Percentiles rank a stretch among this genome's conserved stretches.
Conservation (phyloP, 2,329 filamentous ascomycete genomes). For the Penicillium oxalicum region DNA sequence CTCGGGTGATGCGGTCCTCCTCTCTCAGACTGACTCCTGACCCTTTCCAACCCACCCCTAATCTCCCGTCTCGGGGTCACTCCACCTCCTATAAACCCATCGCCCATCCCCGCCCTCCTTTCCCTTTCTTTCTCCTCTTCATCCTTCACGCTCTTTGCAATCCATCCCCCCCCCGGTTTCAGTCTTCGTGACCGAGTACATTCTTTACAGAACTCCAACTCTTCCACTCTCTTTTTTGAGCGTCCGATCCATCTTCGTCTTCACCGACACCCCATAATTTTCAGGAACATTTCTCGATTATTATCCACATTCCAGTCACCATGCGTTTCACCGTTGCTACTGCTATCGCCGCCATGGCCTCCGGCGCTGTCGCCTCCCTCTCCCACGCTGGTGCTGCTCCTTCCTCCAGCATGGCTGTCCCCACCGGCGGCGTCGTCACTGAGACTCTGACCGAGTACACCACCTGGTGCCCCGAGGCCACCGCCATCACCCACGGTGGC, state of each 20-base stretch:
- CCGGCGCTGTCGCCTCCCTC: constrained; percentile 30
- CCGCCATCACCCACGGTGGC: constrained; percentile 57
- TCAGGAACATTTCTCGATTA: constrained; percentile 12
- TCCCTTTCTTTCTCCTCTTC: constrained; percentile 6
- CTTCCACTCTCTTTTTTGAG: constrained; percentile 14
- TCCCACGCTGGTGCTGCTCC: no score
- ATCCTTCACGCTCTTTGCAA: constrained; percentile 17
- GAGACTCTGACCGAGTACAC: constrained; percentile 61
- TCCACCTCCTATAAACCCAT: constrained; percentile 9
- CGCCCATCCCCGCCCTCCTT: constrained; percentile 1
- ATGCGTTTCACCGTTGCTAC: constrained; percentile 48
- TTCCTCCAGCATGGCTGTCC: no score
- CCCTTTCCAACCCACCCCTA: no score
- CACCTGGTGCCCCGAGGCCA: constrained; percentile 67
- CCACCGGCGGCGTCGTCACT: constrained; percentile 43
- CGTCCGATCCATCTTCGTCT: constrained; percentile 5
- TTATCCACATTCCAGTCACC: constrained; percentile 26
- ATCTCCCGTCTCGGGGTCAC: neutral
- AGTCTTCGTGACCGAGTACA: constrained; percentile 18
- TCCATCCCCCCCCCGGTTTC: constrained; percentile 6
- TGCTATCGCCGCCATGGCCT: constrained; percentile 36
- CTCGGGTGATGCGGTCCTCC: no score
- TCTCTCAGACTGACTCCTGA: no score
- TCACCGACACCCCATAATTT: neutral
- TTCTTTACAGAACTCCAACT: constrained; percentile 15